Evolutionary conservation across 1,284 basidiomycete species (phyloP), one percentile per base, ranked within the genome.

Genomic region (Sanghuangporus baumii): DNA sequence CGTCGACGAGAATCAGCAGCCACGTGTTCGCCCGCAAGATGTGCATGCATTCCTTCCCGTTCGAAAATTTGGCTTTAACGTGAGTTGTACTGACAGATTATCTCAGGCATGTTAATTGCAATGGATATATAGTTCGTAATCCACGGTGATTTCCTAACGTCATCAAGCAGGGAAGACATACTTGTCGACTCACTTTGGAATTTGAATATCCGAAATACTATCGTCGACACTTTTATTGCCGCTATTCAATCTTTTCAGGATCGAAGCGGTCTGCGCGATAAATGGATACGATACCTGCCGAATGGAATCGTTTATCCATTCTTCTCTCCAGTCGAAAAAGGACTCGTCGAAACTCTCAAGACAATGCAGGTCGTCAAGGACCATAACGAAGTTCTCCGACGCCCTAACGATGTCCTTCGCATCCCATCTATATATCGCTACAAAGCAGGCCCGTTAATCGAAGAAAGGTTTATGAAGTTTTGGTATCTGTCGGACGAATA

Each of bases 1-100:
- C 4, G 47, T 71, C 31, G 60, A 62, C n/a, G 54, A 60, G 36
- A 41, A 26, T 12, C 31, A 36, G 3, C 43, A 51, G 18, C 69
- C 69, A 9, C 43, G 62, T 9, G 52, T 62, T 14, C 26, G 20
- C n/a, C 40, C 18, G 12, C 68, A 69, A 48, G 61, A 68, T 1
- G 67, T 68, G 16, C 68, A 69, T 20, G 69, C 68, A 0, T 69
- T 69, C 58, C 54, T 69, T 8, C 69, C 69, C 4, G 51, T 69
- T 31, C 61, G 68, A 4, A 46, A 55, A 41, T 66, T 60, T 51
- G 69, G 69, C 16, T 69, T 69, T 50, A 63, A 62, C 7, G 69
- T 69, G 26, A 14, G 68, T 34, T 23, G 14, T 48, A n/a, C 14
- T 14, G n/a, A 48, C 18, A 43, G 26, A 4, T 4, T 3, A 31